Conservation (phyloP, 2,329 filamentous ascomycete species). For the Sarocladiaceae sp. region DNA sequence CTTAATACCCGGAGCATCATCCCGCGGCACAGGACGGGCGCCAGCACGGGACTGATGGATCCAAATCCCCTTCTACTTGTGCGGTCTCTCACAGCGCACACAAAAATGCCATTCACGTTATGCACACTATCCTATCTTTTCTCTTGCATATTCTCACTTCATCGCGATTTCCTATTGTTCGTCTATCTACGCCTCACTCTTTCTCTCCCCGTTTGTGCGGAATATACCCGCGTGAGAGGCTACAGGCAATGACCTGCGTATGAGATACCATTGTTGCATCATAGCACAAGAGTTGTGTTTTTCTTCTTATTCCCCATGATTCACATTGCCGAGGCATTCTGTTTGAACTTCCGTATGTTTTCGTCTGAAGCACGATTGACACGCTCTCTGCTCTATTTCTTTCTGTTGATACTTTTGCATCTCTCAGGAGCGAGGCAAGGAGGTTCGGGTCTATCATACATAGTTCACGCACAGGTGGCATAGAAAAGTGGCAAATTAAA, state of each 20-base stretch:
- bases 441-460: too few species aligned
- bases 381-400: too few species aligned
- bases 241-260: neutral
- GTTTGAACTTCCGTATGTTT: neutral
- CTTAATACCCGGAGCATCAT: neutral
- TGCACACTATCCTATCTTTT: neutral
- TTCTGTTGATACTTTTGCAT: too few species aligned
- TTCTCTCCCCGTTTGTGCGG: neutral
- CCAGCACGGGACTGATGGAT: too few species aligned
- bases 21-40: neutral
- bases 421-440: too few species aligned
- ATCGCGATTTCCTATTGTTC: neutral
- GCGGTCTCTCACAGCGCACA: too few species aligned
- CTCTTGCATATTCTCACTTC: neutral
- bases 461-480: too few species aligned
- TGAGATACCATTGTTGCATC: conserved; percentile 8
- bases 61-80: too few species aligned
- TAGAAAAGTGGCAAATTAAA: too few species aligned
- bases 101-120: neutral
- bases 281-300: conserved; percentile 1
- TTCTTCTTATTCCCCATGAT: neutral
- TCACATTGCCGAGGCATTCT: too few species aligned
- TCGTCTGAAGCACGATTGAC: too few species aligned
- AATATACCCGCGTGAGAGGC: neutral
- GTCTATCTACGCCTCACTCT: too few species aligned